A percentile compares a stretch with the other conserved stretches of the same genome.
Evolutionary conservation across 768 basidiomycete species (phyloP).

Genomic region (Porphyrellus cyaneotinctus): DNA sequence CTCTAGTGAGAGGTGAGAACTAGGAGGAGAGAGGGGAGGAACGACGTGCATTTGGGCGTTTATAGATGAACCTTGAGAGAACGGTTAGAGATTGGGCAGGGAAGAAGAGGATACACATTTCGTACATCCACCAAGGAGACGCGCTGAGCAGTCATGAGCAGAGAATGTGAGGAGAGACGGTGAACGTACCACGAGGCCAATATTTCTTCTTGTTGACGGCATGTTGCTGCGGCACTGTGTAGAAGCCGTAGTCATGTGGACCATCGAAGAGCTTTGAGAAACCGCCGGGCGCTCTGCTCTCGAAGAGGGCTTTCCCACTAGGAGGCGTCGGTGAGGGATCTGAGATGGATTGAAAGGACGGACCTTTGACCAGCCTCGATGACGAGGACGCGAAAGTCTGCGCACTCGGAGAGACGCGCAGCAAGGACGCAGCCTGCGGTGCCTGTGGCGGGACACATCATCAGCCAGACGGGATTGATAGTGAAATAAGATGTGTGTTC

Average conservation of each 20-base stretch:
- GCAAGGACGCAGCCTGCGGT: conserved; percentile 46
- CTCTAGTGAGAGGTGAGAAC: conserved; percentile 23
- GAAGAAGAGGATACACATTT: conserved; percentile 28
- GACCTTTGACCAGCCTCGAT: conserved; percentile 47
- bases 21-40: neutral
- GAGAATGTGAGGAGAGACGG: neutral
- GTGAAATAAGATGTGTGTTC: neutral
- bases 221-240: conserved; percentile 52
- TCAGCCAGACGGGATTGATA: neutral
- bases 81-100: neutral
- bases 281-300: conserved; percentile 43
- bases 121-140: conserved; percentile 71
- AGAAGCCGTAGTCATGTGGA: conserved; percentile 49
- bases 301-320: conserved; percentile 42
- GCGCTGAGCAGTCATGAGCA: conserved; percentile 39
- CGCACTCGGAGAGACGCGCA: conserved; percentile 39
- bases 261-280: conserved; percentile 41
- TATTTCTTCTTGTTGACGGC: conserved; percentile 45
- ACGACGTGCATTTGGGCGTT: conserved; percentile 50
- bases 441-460: conserved; percentile 24
- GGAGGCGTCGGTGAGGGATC: neutral
- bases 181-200: conserved; percentile 60
- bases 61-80: conserved; percentile 49
- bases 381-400: conserved; percentile 35
- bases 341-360: neutral